phyloP scores from a whole-genome alignment of 192 early-diverging fungal genomes.

The Backusella circina region DNA sequence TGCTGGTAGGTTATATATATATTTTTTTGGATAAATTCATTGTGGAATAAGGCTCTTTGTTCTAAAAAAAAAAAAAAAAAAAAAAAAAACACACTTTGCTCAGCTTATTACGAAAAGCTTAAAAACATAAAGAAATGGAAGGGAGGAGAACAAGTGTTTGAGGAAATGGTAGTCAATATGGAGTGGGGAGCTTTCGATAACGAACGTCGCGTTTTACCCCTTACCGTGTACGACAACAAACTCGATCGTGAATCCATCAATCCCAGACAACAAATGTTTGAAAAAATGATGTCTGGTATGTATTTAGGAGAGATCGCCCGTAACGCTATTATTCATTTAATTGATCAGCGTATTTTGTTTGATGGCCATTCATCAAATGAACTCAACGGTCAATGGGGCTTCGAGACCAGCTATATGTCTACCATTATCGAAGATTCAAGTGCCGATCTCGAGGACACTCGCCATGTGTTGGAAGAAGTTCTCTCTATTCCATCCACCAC shows the following conservation, averaged over 20 bases:
- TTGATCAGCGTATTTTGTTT: constrained; percentile 76
- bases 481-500: constrained; percentile 65
- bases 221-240: constrained; percentile 80
- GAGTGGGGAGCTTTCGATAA: constrained; percentile 95
- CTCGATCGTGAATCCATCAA: constrained; percentile 82
- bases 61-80: not conserved
- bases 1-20: constrained; percentile 6
- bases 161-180: constrained; percentile 88
- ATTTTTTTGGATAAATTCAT: not conserved
- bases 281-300: constrained; percentile 94
- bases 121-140: constrained; percentile 44
- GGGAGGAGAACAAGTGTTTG: constrained; percentile 1
- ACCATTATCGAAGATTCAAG: constrained; percentile 65
- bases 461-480: constrained; percentile 67
- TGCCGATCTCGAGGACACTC: constrained; percentile 55
- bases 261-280: constrained; percentile 79
- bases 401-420: constrained; percentile 75
- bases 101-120: constrained; percentile 60
- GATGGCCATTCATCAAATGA: constrained; percentile 53
- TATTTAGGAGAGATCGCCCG: constrained; percentile 90
- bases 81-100: not conserved
- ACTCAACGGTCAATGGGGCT: constrained; percentile 69
- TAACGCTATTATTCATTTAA: constrained; percentile 71
- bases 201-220: constrained; percentile 71
- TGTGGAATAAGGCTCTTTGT: not conserved